Conservation (phyloP, 2,329 filamentous ascomycete species). For the Lecanicillium sp. region DNA sequence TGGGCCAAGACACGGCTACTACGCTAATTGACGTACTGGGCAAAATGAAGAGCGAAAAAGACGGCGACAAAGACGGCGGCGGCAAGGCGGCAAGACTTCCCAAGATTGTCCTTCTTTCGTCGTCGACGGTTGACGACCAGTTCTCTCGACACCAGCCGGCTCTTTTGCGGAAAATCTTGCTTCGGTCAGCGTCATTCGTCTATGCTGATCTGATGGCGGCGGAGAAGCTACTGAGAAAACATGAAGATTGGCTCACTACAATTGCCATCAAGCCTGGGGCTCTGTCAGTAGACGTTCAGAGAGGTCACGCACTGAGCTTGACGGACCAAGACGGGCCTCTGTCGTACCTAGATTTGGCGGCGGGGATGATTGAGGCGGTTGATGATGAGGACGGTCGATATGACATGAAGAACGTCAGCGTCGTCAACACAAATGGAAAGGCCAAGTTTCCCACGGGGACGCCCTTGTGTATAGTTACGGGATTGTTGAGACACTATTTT, state of each 20-base stretch:
- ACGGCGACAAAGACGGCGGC: too few relatives aligned
- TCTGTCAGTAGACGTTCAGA: constrained; percentile 10
- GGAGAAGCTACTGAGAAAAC: constrained; percentile 26
- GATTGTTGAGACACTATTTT: too few relatives aligned
- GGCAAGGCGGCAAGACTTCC: too few relatives aligned
- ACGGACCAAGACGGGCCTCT: constrained; percentile 17
- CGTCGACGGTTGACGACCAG: too few relatives aligned
- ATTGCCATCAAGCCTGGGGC: constrained; percentile 33
- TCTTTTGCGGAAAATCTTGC: too few relatives aligned
- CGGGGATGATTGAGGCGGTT: constrained; percentile 39
- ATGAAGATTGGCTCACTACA: constrained; percentile 27
- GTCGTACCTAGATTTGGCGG: constrained; percentile 15
- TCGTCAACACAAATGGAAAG: too few relatives aligned
- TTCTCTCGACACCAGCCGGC: too few relatives aligned
- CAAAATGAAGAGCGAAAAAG: too few relatives aligned
- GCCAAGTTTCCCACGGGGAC: too few relatives aligned
- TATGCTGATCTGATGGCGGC: constrained; percentile 17
- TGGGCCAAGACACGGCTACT: constrained; percentile 26
- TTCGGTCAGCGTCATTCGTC: too few relatives aligned
- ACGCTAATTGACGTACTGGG: constrained; percentile 14
- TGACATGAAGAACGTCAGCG: constrained; percentile 15
- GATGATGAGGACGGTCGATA: constrained; percentile 21
- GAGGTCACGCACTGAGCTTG: constrained; percentile 30
- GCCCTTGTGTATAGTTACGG: too few relatives aligned
- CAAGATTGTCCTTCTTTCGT: too few relatives aligned